Evolutionary conservation across 768 basidiomycete species (phyloP), one percentile per base, ranked within the genome.

Genomic region (Dioszegia hungarica): DNA sequence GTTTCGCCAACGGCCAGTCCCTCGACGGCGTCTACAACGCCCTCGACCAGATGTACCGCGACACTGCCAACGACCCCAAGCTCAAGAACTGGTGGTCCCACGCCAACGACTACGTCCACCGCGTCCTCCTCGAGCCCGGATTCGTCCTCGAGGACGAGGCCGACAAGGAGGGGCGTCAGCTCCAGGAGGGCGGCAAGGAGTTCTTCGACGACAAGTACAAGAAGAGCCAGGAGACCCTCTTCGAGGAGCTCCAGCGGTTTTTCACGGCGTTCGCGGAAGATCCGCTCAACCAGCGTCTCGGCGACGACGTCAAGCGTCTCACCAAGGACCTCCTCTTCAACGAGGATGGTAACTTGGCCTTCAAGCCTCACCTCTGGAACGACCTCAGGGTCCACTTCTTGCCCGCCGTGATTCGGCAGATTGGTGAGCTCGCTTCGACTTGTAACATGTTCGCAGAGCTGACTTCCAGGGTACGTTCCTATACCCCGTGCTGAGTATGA

Each of bases 401-500:
- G 0, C 93, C 94, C 6, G 78, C 82, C 5, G 75, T 94, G 34
- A 84, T 92, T 64, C 81, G 87, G 34, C 81, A 87, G 78, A 85
- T 91, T 62, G 49, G 69, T n/a, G n/a, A n/a, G n/a, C n/a, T n/a
- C n/a, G n/a, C n/a, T n/a, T n/a, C n/a, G n/a, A n/a, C n/a, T n/a
- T n/a, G n/a, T n/a, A n/a, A n/a, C n/a, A n/a, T n/a, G n/a, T n/a
- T n/a, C n/a, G n/a, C n/a, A n/a, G n/a, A n/a, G n/a, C n/a, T n/a
- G n/a, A n/a, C n/a, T n/a, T n/a, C n/a, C n/a, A n/a, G n/a, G n/a
- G 36, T 70, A 70, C 61, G 56, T 93, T 53, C 91, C 91, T 6
- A 93, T 98, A 62, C 94, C 94, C 0, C 86, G 91, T 33, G 84
- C 92, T 72, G 93, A 95, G 77, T 98, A 95, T 78, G 86, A 87